Evolutionary conservation across 306 rosid species (phyloP).

Genomic region (Lotus japonicus): DNA sequence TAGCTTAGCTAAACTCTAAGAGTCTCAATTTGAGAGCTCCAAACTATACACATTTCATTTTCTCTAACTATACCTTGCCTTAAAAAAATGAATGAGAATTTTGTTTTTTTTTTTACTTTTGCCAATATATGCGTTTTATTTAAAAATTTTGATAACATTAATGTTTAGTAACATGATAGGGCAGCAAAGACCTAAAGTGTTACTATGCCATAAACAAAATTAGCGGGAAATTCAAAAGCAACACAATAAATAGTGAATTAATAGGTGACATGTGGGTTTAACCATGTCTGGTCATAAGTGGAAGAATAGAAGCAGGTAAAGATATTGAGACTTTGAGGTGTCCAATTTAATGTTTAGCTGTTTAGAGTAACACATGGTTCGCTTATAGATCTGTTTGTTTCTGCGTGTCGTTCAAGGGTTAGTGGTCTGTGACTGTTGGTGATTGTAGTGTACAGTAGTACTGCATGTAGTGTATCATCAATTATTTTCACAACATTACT

Average conservation of each 20-base stretch:
- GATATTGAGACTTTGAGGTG: slow-evolving; percentile 16
- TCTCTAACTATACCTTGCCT: no score
- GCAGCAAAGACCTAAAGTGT: no score
- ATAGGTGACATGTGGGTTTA: slow-evolving; percentile 5
- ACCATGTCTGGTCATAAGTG: slow-evolving; percentile 9
- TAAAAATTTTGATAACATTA: no score
- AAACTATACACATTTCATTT: no score
- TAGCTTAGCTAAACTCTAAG: no score
- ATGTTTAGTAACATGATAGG: no score
- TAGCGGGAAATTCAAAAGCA: slow-evolving; percentile 67
- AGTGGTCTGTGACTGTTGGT: slow-evolving; percentile 19
- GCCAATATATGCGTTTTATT: no score
- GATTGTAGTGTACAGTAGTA: slow-evolving; percentile 1
- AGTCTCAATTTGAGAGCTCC: no score
- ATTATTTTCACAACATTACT: slow-evolving; percentile 11
- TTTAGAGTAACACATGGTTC: slow-evolving; percentile 29
- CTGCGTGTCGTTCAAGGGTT: slow-evolving; percentile 14
- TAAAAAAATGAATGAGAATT: no score
- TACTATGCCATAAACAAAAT: not conserved
- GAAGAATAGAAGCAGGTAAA: slow-evolving; percentile 11
- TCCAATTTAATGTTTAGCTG: slow-evolving; percentile 22
- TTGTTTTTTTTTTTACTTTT: no score
- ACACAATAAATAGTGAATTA: slow-evolving; percentile 4
- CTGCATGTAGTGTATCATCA: not conserved
- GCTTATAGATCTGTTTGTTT: slow-evolving; percentile 30